phyloP scores from a whole-genome alignment of 2,329 filamentous ascomycete genomes.

The Diaporthe sp. region DNA sequence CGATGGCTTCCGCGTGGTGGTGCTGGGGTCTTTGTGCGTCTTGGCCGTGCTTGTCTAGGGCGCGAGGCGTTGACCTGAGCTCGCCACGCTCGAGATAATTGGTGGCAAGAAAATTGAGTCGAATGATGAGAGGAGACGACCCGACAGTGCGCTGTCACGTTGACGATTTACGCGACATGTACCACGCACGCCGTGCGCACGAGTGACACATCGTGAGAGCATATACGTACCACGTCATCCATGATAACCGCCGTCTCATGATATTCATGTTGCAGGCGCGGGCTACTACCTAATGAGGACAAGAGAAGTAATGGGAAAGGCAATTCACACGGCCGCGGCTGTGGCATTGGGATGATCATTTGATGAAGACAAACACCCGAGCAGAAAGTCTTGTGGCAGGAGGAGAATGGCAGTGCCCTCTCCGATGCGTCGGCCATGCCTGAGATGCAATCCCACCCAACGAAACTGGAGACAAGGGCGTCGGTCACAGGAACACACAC shows the following conservation, averaged over 20 bases:
- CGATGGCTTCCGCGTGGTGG: not conserved
- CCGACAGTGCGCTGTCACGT: not conserved
- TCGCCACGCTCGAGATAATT: not conserved
- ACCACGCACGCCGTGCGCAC: not conserved
- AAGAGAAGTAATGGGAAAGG: not conserved
- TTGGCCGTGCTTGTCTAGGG: slow-evolving; percentile 1
- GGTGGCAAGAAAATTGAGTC: not conserved
- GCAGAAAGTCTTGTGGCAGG: not conserved
- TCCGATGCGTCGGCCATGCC: not conserved
- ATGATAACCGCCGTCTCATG: not conserved
- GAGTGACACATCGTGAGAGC: not conserved
- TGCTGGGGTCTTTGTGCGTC: slow-evolving; percentile 4
- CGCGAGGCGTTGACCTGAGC: not conserved
- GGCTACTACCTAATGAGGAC: not conserved
- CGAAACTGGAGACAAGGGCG: not conserved
- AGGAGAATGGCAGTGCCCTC: not conserved
- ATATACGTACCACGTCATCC: no score
- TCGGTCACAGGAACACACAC: not conserved
- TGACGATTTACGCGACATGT: slow-evolving; percentile 15
- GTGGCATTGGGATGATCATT: not conserved
- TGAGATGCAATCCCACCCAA: not conserved
- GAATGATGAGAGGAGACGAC: not conserved
- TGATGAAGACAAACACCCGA: not conserved
- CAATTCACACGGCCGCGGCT: not conserved
- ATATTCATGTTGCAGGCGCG: not conserved